phyloP scores from a whole-genome alignment of 805 yeast genomes.

The Zygosaccharomyces rouxii region DNA sequence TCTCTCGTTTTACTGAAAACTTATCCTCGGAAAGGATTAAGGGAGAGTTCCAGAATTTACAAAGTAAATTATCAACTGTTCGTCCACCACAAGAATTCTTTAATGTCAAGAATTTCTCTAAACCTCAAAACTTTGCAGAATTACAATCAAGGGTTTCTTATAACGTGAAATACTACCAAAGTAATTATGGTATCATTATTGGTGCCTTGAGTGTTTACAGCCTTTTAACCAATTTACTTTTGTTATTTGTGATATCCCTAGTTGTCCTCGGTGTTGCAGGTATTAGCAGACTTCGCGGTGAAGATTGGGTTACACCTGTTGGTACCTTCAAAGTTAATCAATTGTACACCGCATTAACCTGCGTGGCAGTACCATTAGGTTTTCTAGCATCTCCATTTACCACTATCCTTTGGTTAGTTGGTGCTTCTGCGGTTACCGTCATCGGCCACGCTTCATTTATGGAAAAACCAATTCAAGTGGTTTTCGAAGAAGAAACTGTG shows the following conservation, averaged over 20 bases:
- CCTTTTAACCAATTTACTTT: slow-evolving; percentile 74
- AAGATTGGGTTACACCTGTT: slow-evolving; percentile 72
- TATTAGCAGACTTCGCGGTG: slow-evolving; percentile 74
- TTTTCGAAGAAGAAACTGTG: slow-evolving; percentile 72
- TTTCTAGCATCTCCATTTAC: slow-evolving; percentile 85
- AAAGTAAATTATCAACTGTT: slow-evolving; percentile 61
- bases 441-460: slow-evolving; percentile 83
- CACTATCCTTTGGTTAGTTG: slow-evolving; percentile 86
- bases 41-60: slow-evolving; percentile 50
- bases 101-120: slow-evolving; percentile 82
- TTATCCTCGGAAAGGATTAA: slow-evolving; percentile 34
- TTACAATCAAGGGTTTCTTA: slow-evolving; percentile 82
- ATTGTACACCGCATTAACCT: slow-evolving; percentile 74
- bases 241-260: slow-evolving; percentile 75
- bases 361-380: slow-evolving; percentile 75
- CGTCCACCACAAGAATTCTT: slow-evolving; percentile 93
- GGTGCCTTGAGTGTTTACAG: slow-evolving; percentile 76
- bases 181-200: slow-evolving; percentile 77
- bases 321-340: slow-evolving; percentile 71
- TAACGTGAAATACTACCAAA: slow-evolving; percentile 81
- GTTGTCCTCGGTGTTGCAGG: slow-evolving; percentile 72
- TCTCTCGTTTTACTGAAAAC: slow-evolving; percentile 31
- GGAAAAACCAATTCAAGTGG: slow-evolving; percentile 94
- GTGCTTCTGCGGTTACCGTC: slow-evolving; percentile 75
- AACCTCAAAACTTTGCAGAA: slow-evolving; percentile 86